These are phyloP conservation scores for Fonsecaea erecta DNA, from an alignment of 2,329 filamentous ascomycete genomes.

Conservation along the genomic window DNA sequence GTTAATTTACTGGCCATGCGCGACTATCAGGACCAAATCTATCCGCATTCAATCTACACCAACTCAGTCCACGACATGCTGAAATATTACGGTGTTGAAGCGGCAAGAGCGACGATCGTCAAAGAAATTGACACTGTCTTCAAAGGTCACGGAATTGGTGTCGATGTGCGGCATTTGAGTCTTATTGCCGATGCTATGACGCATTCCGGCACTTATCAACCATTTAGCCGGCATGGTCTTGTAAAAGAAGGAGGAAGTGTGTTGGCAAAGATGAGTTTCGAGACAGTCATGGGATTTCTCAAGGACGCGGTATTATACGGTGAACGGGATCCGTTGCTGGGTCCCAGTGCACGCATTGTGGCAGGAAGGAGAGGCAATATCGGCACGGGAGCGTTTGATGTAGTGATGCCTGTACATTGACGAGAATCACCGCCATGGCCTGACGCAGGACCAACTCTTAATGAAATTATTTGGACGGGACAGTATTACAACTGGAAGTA, in stretches of 20 bases:
- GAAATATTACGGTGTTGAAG: slow-evolving; percentile 87
- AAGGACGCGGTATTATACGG: slow-evolving; percentile 89
- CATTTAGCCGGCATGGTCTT: slow-evolving; percentile 90
- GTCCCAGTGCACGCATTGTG: slow-evolving; percentile 85
- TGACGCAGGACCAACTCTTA: not conserved
- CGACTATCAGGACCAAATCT: slow-evolving; percentile 80
- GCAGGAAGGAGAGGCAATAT: slow-evolving; percentile 80
- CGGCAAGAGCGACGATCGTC: slow-evolving; percentile 84
- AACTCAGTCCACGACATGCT: slow-evolving; percentile 92
- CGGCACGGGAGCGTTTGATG: slow-evolving; percentile 90
- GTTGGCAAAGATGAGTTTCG: slow-evolving; percentile 99
- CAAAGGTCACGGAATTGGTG: slow-evolving; percentile 84
- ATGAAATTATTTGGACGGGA: not conserved
- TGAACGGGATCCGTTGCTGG: slow-evolving; percentile 85
- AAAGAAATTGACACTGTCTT: slow-evolving; percentile 86
- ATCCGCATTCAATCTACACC: slow-evolving; percentile 83
- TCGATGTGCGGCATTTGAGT: slow-evolving; percentile 90
- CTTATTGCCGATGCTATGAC: slow-evolving; percentile 98
- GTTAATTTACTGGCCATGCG: slow-evolving; percentile 92
- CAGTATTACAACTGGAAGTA: not conserved
- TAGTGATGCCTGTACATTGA: slow-evolving; percentile 57
- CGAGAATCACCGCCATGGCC: not conserved
- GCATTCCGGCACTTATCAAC: slow-evolving; percentile 82
- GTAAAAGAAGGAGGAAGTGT: slow-evolving; percentile 78
- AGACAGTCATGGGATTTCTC: slow-evolving; percentile 92